Percentiles rank a stretch among this genome's conserved stretches.
phyloP scores from a whole-genome alignment of 129 eudicot genomes.

The Calendula officinalis region DNA sequence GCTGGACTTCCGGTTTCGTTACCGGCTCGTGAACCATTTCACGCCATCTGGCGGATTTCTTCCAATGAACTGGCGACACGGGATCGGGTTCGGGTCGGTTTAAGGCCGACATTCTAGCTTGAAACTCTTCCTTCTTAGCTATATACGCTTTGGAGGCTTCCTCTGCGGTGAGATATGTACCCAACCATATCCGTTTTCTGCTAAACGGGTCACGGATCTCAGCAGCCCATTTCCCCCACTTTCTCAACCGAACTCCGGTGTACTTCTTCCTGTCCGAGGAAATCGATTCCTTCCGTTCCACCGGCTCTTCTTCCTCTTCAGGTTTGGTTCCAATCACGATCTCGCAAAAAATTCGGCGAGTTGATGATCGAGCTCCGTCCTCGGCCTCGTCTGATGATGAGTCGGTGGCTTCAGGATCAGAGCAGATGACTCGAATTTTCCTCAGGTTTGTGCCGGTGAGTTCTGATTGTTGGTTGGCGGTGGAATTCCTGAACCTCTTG shows the following conservation, averaged over 20 bases:
- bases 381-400: conserved; percentile 37
- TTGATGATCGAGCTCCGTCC: conserved; percentile 20
- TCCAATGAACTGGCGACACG: conserved; percentile 22
- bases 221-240: conserved; percentile 39
- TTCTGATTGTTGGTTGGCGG: conserved; percentile 11
- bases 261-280: conserved; percentile 19
- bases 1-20: neutral
- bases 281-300: conserved; percentile 5
- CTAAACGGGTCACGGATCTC: conserved; percentile 46
- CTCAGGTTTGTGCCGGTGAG: conserved; percentile 27
- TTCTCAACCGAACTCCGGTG: conserved; percentile 32
- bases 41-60: conserved; percentile 16
- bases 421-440: conserved; percentile 40
- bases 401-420: conserved; percentile 47
- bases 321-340: conserved; percentile 27
- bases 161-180: conserved; percentile 33
- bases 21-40: neutral
- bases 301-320: neutral
- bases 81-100: neutral
- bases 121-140: conserved; percentile 31
- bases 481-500: conserved; percentile 22
- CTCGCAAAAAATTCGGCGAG: conserved; percentile 37
- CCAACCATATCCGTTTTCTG: conserved; percentile 33
- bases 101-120: neutral
- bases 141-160: conserved; percentile 34